Evolutionary conservation across 371 early-diverging fungal genomes (phyloP).

Genomic region (Lichtheimia ornata): DNA sequence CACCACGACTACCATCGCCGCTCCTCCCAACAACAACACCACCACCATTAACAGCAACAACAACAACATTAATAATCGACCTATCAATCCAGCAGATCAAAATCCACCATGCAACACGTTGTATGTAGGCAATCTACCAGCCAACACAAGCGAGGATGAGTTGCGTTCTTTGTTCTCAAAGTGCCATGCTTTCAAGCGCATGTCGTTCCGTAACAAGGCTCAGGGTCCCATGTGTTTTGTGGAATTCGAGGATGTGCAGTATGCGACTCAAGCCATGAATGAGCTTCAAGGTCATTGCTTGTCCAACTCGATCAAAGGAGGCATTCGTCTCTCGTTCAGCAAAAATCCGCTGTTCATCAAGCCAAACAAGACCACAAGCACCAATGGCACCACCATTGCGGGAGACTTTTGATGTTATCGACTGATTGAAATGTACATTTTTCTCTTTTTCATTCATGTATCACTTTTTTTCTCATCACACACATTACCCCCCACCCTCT

Average conservation of each 20-base stretch:
- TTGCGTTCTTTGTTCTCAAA: constrained; percentile 71
- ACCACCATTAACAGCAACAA: constrained; percentile 16
- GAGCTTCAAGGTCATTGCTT: constrained; percentile 73
- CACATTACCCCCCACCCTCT: neutral
- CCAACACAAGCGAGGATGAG: constrained; percentile 80
- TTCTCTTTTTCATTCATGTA: neutral
- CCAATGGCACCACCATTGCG: neutral
- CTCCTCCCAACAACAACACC: constrained; percentile 18
- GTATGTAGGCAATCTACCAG: constrained; percentile 87
- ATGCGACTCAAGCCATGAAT: constrained; percentile 79
- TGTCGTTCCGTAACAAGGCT: constrained; percentile 76
- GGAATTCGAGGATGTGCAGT: constrained; percentile 84
- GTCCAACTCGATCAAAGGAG: constrained; percentile 81
- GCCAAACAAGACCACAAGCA: constrained; percentile 16
- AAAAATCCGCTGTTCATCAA: constrained; percentile 79
- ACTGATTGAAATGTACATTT: too few species aligned
- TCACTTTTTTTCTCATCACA: neutral
- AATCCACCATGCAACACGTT: constrained; percentile 93
- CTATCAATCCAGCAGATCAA: constrained; percentile 71
- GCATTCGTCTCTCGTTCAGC: constrained; percentile 86
- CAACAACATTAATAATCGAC: constrained; percentile 15
- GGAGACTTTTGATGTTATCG: too few species aligned
- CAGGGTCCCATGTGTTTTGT: constrained; percentile 89
- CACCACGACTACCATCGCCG: constrained; percentile 7
- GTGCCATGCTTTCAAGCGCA: constrained; percentile 78